Percentiles rank a stretch among this genome's conserved stretches.
These are phyloP conservation scores for Bipolaris bicolor DNA, from an alignment of 2,329 filamentous ascomycete species.

Conservation along the genomic window DNA sequence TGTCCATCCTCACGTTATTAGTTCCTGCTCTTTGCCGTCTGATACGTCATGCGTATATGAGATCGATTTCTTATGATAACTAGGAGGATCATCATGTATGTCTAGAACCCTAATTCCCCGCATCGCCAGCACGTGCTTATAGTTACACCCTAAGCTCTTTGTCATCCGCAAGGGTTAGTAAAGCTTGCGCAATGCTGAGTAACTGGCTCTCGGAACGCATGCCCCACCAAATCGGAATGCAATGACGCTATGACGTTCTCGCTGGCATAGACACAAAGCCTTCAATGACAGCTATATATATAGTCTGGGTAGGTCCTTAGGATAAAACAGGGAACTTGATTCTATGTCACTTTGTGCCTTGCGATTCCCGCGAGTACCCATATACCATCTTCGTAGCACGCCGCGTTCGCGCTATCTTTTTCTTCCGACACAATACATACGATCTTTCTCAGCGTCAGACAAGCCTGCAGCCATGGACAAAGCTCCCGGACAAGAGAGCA, in stretches of 20 bases:
- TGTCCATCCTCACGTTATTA: background rate
- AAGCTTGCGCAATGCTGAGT: constrained; percentile 42
- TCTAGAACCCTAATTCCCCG: background rate
- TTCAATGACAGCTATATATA: constrained; percentile 31
- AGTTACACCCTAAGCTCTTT: constrained; percentile 5
- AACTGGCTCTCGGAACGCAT: constrained; percentile 21
- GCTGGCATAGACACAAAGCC: constrained; percentile 16
- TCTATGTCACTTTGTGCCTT: constrained; percentile 29
- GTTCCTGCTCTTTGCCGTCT: background rate
- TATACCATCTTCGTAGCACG: background rate
- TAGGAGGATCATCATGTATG: background rate
- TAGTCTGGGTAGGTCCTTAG: constrained; percentile 12
- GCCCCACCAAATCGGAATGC: constrained; percentile 17
- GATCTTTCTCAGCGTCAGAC: constrained; percentile 20
- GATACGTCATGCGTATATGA: background rate
- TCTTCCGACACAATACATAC: constrained; percentile 12
- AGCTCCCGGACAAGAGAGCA: constrained; percentile 3
- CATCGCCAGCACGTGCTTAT: background rate
- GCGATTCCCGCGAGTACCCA: constrained; percentile 23
- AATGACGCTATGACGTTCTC: constrained; percentile 28
- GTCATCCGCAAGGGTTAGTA: constrained; percentile 21
- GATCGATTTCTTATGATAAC: background rate
- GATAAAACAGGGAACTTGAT: background rate
- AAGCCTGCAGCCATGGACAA: constrained; percentile 24
- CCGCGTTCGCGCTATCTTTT: constrained; percentile 10